phyloP scores from a whole-genome alignment of 768 basidiomycete species.

The Mycena pura region DNA sequence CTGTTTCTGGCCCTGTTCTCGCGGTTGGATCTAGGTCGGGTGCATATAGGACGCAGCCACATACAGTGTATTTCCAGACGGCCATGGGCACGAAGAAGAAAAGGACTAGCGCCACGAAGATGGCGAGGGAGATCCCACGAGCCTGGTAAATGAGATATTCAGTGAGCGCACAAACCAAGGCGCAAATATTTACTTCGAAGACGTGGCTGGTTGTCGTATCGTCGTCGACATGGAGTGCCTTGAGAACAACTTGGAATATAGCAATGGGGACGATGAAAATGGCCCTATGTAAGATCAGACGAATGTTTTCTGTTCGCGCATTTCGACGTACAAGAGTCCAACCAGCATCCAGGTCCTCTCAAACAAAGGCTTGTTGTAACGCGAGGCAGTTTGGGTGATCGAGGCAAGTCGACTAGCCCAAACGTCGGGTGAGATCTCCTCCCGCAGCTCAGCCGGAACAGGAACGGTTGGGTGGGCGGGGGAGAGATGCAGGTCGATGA shows the following conservation, averaged over 20 bases:
- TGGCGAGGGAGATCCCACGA: conserved; percentile 42
- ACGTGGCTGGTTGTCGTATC: conserved; percentile 16
- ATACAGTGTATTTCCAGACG: conserved; percentile 53
- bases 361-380: conserved; percentile 50
- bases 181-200: conserved; percentile 22
- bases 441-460: conserved; percentile 46
- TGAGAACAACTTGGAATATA: conserved; percentile 43
- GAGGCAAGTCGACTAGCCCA: conserved; percentile 52
- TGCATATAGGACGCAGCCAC: conserved; percentile 23
- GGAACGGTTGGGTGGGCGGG: conserved; percentile 35
- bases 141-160: conserved; percentile 30
- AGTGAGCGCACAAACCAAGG: neutral
- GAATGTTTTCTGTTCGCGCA: neutral
- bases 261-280: conserved; percentile 47
- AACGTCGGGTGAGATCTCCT: conserved; percentile 47
- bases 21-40: neutral
- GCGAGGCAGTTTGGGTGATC: conserved; percentile 43
- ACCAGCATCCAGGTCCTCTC: conserved; percentile 51
- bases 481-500: conserved; percentile 43
- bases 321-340: conserved; percentile 44
- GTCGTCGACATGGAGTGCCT: conserved; percentile 31
- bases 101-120: conserved; percentile 45
- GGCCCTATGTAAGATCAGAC: conserved; percentile 36
- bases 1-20: conserved; percentile 48
- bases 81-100: conserved; percentile 49